Base-by-base conservation (phyloP, 495 filamentous ascomycete species). In the Neurospora africana region DNA sequence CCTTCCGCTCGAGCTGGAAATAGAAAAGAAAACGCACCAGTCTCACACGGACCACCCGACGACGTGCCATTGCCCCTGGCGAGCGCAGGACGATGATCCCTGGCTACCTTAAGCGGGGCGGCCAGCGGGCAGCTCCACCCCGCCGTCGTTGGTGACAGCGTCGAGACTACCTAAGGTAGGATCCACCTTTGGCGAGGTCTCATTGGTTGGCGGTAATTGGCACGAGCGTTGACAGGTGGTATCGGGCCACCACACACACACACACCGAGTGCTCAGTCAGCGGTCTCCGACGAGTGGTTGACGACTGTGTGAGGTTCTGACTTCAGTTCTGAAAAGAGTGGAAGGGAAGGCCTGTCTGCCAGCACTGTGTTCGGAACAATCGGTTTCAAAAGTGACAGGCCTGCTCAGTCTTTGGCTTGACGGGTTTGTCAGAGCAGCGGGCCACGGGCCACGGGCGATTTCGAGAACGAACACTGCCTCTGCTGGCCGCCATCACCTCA, bases 321-420 rank as follows among this genome's bases (percentile, higher is more conserved):
- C 4, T 15, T n/a, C n/a, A n/a, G n/a, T n/a, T 40, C 13, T 23
- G 44, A 44, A 27, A 58, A 6, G 11, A 53, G 47, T 23, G 23
- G 27, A 65, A 65, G 53, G 27, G 23, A 65, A 33, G 53, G 53
- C 27, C 27, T 33, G 53, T 65, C 36, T 36, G 17, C 19, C 23
- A 40, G 72, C 72, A 74, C 72, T 74, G 72, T 74, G 72, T 74
- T 71, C 72, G 72, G 72, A 74, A 71, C 70, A 39, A 68, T 74
- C 72, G 70, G 72, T 74, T 74, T 74, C 72, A 74, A 73, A 73
- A 65, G 15, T 30, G 36, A 41, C 72, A 47, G 58, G 69, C 33
- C 23, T 61, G 53, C 30, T 30, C 5, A 5, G 23, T 30, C 21
- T 15, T 27, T 61, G 2, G 53, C 53, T 33, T 30, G 44, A 10